Conservation (phyloP, 768 basidiomycete genomes). For the Chalciporus chontae region DNA sequence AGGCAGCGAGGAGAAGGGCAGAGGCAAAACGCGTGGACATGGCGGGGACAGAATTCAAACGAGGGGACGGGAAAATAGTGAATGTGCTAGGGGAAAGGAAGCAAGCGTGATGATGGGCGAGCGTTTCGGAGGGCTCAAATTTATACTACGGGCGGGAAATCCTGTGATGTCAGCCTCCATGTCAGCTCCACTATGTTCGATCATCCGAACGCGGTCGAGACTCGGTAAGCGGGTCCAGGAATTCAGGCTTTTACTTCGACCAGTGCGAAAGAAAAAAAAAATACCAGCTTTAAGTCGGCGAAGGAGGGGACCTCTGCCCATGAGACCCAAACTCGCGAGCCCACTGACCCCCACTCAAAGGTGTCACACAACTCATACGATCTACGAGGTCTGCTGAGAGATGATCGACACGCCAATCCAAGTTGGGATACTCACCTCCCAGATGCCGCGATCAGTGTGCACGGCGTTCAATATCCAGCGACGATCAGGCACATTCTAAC, state of each 20-base stretch:
- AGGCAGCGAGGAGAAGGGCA: conserved; percentile 25
- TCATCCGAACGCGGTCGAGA: conserved; percentile 1
- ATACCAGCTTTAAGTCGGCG: conserved; percentile 1
- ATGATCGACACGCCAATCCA: conserved; percentile 16
- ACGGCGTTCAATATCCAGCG: not conserved
- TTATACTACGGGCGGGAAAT: conserved; percentile 23
- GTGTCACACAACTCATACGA: not conserved
- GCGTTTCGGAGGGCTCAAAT: conserved; percentile 4
- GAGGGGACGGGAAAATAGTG: conserved; percentile 34
- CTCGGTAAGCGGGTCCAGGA: not conserved
- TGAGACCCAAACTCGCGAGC: not conserved
- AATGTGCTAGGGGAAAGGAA: conserved; percentile 11
- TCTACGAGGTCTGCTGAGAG: not conserved
- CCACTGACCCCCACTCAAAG: not conserved
- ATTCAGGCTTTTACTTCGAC: conserved; percentile 3
- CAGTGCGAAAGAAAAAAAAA: not conserved
- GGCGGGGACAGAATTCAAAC: conserved; percentile 33
- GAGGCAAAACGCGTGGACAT: conserved; percentile 25
- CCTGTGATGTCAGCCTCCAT: conserved; percentile 27
- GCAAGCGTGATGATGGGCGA: conserved; percentile 6
- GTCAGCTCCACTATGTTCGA: conserved; percentile 16
- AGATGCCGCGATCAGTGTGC: not conserved
- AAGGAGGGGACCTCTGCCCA: not conserved
- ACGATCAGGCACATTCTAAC: not conserved
- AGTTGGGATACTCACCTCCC: conserved; percentile 10